Evolutionary conservation across 2,329 filamentous ascomycete species (phyloP), one percentile per base, ranked within the genome.

Genomic region (Leptographium flavum): DNA sequence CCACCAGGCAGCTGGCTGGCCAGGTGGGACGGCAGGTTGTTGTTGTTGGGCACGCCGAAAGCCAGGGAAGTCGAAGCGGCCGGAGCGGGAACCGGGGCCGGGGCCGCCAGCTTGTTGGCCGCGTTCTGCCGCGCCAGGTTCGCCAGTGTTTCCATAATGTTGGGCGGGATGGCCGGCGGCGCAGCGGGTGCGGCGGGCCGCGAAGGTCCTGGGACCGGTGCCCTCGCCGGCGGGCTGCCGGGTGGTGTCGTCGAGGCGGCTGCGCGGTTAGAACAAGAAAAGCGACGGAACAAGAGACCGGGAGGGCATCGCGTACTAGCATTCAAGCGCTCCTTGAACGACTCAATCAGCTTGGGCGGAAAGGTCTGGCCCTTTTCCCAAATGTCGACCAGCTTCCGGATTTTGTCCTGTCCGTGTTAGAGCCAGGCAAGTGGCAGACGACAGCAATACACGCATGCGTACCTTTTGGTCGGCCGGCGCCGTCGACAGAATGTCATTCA

Each of bases 391-490:
- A 98, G 76, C 63, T 96, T 96, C 60, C 74, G 81, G 64, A 96
- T 90, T 70, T 95, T 96, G 62, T 94, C 87, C 84, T 92, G 82
- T n/a, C n/a, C n/a, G n/a, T n/a, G n/a, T n/a, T n/a, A n/a, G n/a
- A n/a, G n/a, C n/a, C 70, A 79, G 60, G 52, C 17, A 42, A 19
- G 13, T 5, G 19, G 15, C 35, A 19, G 9, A 3, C 11, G 31
- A 30, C 4, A 28, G 15, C 11, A 19, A 6, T 19, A 15, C 28
- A 45, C 14, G 36, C 5, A 19, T 69, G 79, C 85, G 74, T 90
- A 92, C 85, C 85, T 94, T 96, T 77, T 98, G 92, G 68, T 93
- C 86, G 63, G 83, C 78, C 47, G 92, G 92, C 55, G 87, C 84
- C 58, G 79, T 80, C 62, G 83, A 81, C 64, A 93, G 76, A 61